Conservation (phyloP, 2,329 filamentous ascomycete species). For the Calonectria multiphialidica region DNA sequence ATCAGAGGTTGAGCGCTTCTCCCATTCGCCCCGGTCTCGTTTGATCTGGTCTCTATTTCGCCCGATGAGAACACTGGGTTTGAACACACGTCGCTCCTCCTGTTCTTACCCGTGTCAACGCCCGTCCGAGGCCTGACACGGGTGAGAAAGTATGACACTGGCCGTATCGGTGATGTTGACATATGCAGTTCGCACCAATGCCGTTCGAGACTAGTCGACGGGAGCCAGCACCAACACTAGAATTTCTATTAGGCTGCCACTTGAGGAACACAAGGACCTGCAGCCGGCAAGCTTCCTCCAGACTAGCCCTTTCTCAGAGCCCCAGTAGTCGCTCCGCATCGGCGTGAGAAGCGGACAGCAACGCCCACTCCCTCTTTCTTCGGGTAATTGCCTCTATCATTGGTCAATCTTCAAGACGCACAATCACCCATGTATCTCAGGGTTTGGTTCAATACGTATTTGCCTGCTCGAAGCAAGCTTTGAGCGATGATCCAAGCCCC, state of each 20-base stretch:
- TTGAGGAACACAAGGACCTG: slow-evolving; percentile 40
- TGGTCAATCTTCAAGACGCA: slow-evolving; percentile 39
- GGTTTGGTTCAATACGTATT: slow-evolving; percentile 23
- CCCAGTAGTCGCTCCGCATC: slow-evolving; percentile 30
- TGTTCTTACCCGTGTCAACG: slow-evolving; percentile 20
- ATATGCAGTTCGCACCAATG: slow-evolving; percentile 30
- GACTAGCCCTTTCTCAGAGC: slow-evolving; percentile 26
- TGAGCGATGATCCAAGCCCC: slow-evolving; percentile 30
- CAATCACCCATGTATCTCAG: slow-evolving; percentile 32
- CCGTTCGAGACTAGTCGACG: slow-evolving; percentile 30
- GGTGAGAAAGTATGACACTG: slow-evolving; percentile 24
- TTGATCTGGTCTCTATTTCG: slow-evolving; percentile 31
- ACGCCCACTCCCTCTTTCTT: slow-evolving; percentile 38
- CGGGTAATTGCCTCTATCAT: slow-evolving; percentile 46
- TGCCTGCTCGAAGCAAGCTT: slow-evolving; percentile 26
- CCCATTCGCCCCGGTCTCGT: slow-evolving; percentile 39
- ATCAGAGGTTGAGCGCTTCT: slow-evolving; percentile 30
- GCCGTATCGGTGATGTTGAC: slow-evolving; percentile 23
- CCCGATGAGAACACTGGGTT: slow-evolving; percentile 20
- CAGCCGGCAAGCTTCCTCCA: slow-evolving; percentile 33
- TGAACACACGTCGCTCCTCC: slow-evolving; percentile 31
- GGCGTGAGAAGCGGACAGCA: slow-evolving; percentile 30
- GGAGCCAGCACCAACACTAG: slow-evolving; percentile 35
- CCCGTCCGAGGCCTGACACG: slow-evolving; percentile 14
- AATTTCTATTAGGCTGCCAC: slow-evolving; percentile 32